A percentile compares a stretch with the other conserved stretches of the same genome.
These are phyloP conservation scores for Naganishia antarctica DNA, from an alignment of 768 basidiomycete species.

Conservation along the genomic window DNA sequence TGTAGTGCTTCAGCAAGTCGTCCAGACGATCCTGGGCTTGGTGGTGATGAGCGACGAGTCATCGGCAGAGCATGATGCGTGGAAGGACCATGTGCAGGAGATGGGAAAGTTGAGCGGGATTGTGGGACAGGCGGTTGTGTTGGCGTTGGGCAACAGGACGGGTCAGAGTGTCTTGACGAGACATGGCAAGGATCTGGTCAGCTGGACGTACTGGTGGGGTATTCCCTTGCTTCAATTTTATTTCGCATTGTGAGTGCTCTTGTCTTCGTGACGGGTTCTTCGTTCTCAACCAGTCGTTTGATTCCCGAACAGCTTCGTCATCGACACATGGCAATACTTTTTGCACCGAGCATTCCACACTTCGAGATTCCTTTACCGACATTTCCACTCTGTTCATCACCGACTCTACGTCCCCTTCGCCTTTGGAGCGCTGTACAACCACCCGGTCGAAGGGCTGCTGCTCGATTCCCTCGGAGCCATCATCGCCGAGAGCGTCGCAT, in stretches of 20 bases:
- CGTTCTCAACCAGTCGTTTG: background rate
- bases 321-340: conserved; percentile 99
- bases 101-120: conserved; percentile 45
- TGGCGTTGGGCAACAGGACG: conserved; percentile 52
- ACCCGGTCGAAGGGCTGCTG: conserved; percentile 87
- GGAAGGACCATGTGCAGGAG: conserved; percentile 40
- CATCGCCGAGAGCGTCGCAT: conserved; percentile 64
- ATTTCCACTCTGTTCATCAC: conserved; percentile 91
- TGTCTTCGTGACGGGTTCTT: background rate
- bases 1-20: conserved; percentile 75
- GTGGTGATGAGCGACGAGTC: conserved; percentile 60
- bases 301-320: conserved; percentile 62
- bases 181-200: conserved; percentile 52
- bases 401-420: conserved; percentile 94
- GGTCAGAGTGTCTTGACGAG: conserved; percentile 50
- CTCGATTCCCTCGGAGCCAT: conserved; percentile 78
- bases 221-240: conserved; percentile 70
- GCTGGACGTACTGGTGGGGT: conserved; percentile 87
- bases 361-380: conserved; percentile 83
- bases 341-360: conserved; percentile 86
- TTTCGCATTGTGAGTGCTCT: conserved; percentile 70
- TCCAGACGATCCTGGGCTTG: conserved; percentile 74
- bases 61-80: conserved; percentile 35
- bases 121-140: conserved; percentile 51
- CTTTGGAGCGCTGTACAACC: conserved; percentile 94